Evolutionary conservation across 2,329 filamentous ascomycete species (phyloP).

Genomic region (Ascocoryne sarcoides): DNA sequence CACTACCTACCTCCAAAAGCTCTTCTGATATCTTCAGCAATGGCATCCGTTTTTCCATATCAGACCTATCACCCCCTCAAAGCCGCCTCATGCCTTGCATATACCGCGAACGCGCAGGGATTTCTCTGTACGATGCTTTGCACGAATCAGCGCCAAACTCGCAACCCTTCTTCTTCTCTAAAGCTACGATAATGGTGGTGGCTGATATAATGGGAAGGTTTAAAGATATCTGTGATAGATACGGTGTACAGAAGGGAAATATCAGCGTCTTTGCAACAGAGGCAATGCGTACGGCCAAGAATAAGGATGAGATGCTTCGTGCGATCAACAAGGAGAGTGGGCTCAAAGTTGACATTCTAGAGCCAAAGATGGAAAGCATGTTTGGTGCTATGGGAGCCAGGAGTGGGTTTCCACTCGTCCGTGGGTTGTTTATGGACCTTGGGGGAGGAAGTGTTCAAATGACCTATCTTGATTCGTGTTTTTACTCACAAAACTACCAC

Average conservation of each 20-base stretch:
- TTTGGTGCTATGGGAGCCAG: slow-evolving; percentile 78
- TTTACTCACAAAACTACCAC: slow-evolving; percentile 35
- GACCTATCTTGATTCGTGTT: slow-evolving; percentile 53
- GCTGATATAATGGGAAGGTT: slow-evolving; percentile 61
- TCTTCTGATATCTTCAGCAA: slow-evolving; percentile 47
- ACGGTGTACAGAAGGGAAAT: slow-evolving; percentile 55
- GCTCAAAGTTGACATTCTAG: slow-evolving; percentile 62
- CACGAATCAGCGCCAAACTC: slow-evolving; percentile 39
- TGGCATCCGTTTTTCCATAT: slow-evolving; percentile 87
- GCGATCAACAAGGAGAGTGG: slow-evolving; percentile 56
- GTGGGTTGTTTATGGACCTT: slow-evolving; percentile 62
- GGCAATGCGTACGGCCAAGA: slow-evolving; percentile 73
- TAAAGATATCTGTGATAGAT: slow-evolving; percentile 59
- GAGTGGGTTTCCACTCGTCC: slow-evolving; percentile 51
- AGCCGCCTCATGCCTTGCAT: slow-evolving; percentile 68
- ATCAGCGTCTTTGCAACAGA: slow-evolving; percentile 79
- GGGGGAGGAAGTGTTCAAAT: slow-evolving; percentile 63
- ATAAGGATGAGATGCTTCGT: slow-evolving; percentile 58
- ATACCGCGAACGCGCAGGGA: slow-evolving; percentile 68
- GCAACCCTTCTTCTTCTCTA: slow-evolving; percentile 35
- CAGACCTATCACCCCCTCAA: slow-evolving; percentile 62
- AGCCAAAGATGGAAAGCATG: slow-evolving; percentile 72
- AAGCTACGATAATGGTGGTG: slow-evolving; percentile 55
- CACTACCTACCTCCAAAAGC: not conserved
- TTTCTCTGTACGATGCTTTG: slow-evolving; percentile 80